A percentile compares a stretch with the other conserved stretches of the same genome.
Evolutionary conservation across 805 yeast genomes (phyloP).

Genomic region (Scheffersomyces ergatensis): DNA sequence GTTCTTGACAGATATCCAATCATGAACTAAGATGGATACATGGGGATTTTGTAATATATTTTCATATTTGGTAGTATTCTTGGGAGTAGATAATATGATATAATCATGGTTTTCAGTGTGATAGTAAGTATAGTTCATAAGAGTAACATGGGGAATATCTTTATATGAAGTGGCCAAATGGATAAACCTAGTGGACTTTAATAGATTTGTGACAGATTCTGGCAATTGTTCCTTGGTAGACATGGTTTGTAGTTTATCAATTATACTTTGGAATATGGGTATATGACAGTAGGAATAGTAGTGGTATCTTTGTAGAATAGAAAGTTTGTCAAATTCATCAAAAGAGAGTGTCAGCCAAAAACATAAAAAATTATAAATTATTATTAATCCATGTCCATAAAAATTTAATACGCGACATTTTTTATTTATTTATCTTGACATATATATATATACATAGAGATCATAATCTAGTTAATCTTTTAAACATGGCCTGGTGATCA

Average conservation of each 20-base stretch:
- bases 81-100: slow-evolving; percentile 71
- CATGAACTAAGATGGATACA: slow-evolving; percentile 84
- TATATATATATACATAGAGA: no score
- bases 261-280: no score
- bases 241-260: slow-evolving; percentile 3
- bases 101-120: slow-evolving; percentile 41
- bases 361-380: no score
- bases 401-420: no score
- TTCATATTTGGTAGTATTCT: slow-evolving; percentile 67
- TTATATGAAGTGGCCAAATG: slow-evolving; percentile 82
- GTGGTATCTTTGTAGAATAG: no score
- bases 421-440: no score
- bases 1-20: slow-evolving; percentile 72
- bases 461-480: slow-evolving; percentile 20
- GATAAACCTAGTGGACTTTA: slow-evolving; percentile 64
- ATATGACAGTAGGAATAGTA: no score
- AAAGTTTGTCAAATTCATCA: no score
- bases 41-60: slow-evolving; percentile 70
- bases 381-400: no score
- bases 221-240: slow-evolving; percentile 21
- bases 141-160: slow-evolving; percentile 78
- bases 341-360: no score
- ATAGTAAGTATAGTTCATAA: slow-evolving; percentile 84
- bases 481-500: slow-evolving; percentile 18
- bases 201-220: slow-evolving; percentile 37